Base-by-base conservation (phyloP, 2,329 filamentous ascomycete genomes). In the Colletotrichum lini region DNA sequence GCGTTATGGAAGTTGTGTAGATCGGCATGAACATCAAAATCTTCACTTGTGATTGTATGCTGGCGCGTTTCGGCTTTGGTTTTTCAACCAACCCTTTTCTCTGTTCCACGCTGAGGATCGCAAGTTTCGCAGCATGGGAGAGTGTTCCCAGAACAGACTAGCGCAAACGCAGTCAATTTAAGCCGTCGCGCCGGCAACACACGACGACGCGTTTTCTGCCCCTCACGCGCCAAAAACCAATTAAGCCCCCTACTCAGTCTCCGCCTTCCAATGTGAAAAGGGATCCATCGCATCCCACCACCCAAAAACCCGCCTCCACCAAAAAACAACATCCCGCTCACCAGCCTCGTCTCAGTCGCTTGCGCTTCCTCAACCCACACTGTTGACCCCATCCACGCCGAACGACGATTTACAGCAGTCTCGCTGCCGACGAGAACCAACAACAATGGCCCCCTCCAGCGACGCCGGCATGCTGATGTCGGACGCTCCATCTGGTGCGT, bases 381-480 rank as follows among this genome's bases (percentile, higher is more conserved):
- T 44, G 45, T 59, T 57, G 57, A 50, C 23, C 56, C 35, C 26
- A 38, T 38, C 18, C n/a, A 40, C 26, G 42, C 44, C 12, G 18
- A 56, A 70, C 57, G 2, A 59, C 2, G 16, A 50, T 7, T 23
- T 26, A 4, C 21, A 53, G 38, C n/a, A 53, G 35, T 49, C 35
- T 38, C 57, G 44, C 59, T 66, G 54, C 2, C 21, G n/a, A 9
- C 9, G 45, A 21, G 23, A 52, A 56, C 58, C 30, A 16, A 64
- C 49, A 72, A 78, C 65, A 76, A 87, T 88, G 86, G 84, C 86
- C 77, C 80, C 86, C 70, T 85, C 88, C 69, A 90, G 88, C 83
- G 88, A 90, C 74, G 82, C 83, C 78, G 88, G 87, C 75, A 84
- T 85, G 76, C 80, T 85, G 76, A 90, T 90, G 86, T 90, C 89